Evolutionary conservation across 2,329 filamentous ascomycete genomes (phyloP).

Genomic region (Epichloe glyceriae): DNA sequence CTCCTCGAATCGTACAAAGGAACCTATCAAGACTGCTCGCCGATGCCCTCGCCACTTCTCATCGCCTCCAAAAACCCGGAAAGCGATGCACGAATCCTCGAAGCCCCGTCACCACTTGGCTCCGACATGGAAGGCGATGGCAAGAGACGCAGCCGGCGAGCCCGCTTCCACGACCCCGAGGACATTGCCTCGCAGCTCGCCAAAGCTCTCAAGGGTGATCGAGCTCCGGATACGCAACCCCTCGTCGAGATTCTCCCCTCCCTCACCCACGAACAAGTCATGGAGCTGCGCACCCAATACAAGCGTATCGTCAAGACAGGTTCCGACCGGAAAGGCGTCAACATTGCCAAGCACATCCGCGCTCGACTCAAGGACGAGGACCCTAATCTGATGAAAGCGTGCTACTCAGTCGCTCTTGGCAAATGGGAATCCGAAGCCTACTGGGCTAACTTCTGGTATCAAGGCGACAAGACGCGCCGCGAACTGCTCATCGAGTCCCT

Average conservation of each 20-base stretch:
- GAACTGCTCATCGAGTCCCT: conserved; percentile 88
- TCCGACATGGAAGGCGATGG: conserved; percentile 32
- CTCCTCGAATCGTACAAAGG: conserved; percentile 85
- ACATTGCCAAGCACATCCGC: conserved; percentile 76
- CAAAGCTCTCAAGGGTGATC: conserved; percentile 56
- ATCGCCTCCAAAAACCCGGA: conserved; percentile 33
- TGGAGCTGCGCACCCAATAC: conserved; percentile 78
- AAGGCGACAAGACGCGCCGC: conserved; percentile 68
- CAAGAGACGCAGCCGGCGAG: conserved; percentile 41
- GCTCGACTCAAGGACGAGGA: conserved; percentile 60
- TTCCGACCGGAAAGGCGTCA: conserved; percentile 60
- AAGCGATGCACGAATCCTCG: conserved; percentile 35
- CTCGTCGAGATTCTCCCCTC: conserved; percentile 75
- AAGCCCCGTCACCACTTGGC: conserved; percentile 38
- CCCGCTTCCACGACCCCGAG: conserved; percentile 73
- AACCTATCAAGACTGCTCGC: conserved; percentile 87
- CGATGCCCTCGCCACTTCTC: conserved; percentile 76
- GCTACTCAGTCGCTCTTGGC: conserved; percentile 80
- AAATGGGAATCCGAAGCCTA: conserved; percentile 89
- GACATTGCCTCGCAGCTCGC: conserved; percentile 68
- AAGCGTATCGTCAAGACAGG: conserved; percentile 79
- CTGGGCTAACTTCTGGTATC: conserved; percentile 98
- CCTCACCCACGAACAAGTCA: conserved; percentile 75
- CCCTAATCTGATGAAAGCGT: conserved; percentile 74
- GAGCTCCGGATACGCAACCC: conserved; percentile 52